These are phyloP conservation scores for Pseudopyrenochaeta lycopersici DNA, from an alignment of 2,329 filamentous ascomycete species.

Conservation along the genomic window DNA sequence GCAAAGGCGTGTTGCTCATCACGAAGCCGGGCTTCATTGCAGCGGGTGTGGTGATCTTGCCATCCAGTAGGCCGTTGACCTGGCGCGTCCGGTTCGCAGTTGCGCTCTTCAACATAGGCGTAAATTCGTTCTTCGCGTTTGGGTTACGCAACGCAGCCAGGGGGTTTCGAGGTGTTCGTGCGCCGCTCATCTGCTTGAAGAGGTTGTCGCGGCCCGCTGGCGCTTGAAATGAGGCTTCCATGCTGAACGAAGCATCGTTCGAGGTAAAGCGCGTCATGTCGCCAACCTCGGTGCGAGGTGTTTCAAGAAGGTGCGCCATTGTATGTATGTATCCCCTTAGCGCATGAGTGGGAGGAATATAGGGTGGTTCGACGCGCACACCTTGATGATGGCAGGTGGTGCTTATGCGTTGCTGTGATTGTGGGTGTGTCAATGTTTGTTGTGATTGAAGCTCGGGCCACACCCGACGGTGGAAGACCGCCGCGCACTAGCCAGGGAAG, in stretches of 20 bases:
- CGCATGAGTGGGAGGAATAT: constrained; percentile 42
- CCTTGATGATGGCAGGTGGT: constrained; percentile 15
- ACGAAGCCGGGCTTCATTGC: constrained; percentile 68
- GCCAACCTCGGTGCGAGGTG: constrained; percentile 83
- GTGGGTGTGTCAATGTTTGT: constrained; percentile 29
- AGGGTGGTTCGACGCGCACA: constrained; percentile 18
- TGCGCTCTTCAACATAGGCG: constrained; percentile 86
- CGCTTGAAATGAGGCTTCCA: constrained; percentile 86
- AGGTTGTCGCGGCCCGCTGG: constrained; percentile 76
- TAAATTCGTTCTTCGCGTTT: constrained; percentile 78
- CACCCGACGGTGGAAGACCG: constrained; percentile 5
- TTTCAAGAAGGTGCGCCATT: constrained; percentile 72
- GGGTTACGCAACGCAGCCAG: constrained; percentile 67
- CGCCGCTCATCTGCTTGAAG: constrained; percentile 75
- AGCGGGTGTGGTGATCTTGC: constrained; percentile 68
- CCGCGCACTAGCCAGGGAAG: constrained; percentile 15
- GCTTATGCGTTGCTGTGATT: constrained; percentile 12
- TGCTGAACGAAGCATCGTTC: constrained; percentile 80
- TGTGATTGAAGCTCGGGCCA: constrained; percentile 24
- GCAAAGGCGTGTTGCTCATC: constrained; percentile 78
- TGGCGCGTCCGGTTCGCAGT: constrained; percentile 69
- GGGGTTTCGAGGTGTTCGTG: constrained; percentile 75
- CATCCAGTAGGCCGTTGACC: constrained; percentile 50
- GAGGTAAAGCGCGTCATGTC: constrained; percentile 79
- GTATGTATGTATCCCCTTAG: constrained; percentile 27